A percentile compares a stretch with the other conserved stretches of the same genome.
Evolutionary conservation across 2,329 filamentous ascomycete genomes (phyloP).

Genomic region (Cladorrhinum sp.): DNA sequence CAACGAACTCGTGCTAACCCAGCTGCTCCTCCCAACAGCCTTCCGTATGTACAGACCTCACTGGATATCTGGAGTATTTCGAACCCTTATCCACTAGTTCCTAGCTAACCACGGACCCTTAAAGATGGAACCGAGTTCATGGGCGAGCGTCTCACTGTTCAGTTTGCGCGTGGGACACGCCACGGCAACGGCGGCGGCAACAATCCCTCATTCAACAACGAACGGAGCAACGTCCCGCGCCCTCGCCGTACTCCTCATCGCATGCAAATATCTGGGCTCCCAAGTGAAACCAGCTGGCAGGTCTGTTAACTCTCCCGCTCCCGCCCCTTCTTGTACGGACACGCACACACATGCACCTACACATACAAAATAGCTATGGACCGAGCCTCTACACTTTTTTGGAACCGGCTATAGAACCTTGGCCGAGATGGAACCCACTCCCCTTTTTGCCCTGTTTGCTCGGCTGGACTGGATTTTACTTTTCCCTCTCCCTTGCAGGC

Average conservation of each 20-base stretch:
- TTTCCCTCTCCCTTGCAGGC: conserved; percentile 6
- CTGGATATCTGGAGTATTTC: conserved; percentile 22
- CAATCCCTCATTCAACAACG: conserved; percentile 49
- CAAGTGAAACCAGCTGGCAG: conserved; percentile 99
- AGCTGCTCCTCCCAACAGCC: conserved; percentile 42
- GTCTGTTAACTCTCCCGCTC: conserved; percentile 70
- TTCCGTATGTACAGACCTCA: conserved; percentile 54
- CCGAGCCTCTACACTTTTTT: conserved; percentile 20
- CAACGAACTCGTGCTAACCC: conserved; percentile 26
- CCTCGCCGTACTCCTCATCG: conserved; percentile 92
- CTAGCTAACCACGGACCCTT: conserved; percentile 38
- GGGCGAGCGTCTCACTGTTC: conserved; percentile 94
- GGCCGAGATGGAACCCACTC: conserved; percentile 12
- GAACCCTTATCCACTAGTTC: conserved; percentile 30
- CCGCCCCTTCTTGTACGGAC: conserved; percentile 49
- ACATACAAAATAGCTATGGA: conserved; percentile 20
- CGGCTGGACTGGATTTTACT: conserved; percentile 17
- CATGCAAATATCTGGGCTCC: conserved; percentile 97
- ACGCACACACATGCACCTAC: not conserved
- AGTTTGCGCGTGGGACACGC: conserved; percentile 88
- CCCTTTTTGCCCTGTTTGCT: conserved; percentile 19
- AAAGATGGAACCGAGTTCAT: conserved; percentile 97
- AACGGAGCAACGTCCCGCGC: conserved; percentile 59
- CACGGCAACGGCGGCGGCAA: conserved; percentile 49
- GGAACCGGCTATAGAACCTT: conserved; percentile 20